Conservation (phyloP, 2,329 filamentous ascomycete species). For the Pyrenophora seminiperda region DNA sequence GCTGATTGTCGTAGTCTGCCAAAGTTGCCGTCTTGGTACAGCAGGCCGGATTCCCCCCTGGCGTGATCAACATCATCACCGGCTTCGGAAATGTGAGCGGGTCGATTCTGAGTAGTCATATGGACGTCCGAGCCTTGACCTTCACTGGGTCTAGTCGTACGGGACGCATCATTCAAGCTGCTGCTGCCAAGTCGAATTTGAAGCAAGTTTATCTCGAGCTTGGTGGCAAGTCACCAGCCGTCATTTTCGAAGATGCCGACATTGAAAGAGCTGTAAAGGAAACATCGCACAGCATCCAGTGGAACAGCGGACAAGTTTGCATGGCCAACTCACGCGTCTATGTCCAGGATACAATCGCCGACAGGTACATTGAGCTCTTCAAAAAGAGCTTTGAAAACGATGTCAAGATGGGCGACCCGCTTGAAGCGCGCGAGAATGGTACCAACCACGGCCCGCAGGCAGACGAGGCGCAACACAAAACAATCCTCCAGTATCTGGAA, state of each 20-base stretch:
- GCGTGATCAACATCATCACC: conserved; percentile 81
- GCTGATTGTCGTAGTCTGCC: conserved; percentile 71
- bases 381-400: conserved; percentile 40
- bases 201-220: conserved; percentile 87
- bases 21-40: conserved; percentile 77
- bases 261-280: conserved; percentile 72
- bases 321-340: conserved; percentile 65
- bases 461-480: conserved; percentile 57
- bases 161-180: conserved; percentile 77
- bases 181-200: conserved; percentile 76
- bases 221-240: conserved; percentile 85
- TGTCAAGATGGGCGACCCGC: conserved; percentile 59
- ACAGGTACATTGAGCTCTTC: conserved; percentile 51
- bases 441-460: conserved; percentile 65
- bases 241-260: conserved; percentile 79
- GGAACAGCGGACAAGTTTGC: conserved; percentile 64
- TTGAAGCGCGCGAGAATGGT: conserved; percentile 71
- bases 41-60: conserved; percentile 79
- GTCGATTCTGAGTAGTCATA: conserved; percentile 77
- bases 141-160: conserved; percentile 87
- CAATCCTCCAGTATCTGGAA: conserved; percentile 55
- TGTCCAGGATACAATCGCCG: conserved; percentile 59
- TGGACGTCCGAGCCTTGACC: conserved; percentile 79
- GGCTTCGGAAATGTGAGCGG: conserved; percentile 79
- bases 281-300: conserved; percentile 56